Base-by-base conservation (phyloP, 164 flowering plant species). In the Platanus orientalis region DNA sequence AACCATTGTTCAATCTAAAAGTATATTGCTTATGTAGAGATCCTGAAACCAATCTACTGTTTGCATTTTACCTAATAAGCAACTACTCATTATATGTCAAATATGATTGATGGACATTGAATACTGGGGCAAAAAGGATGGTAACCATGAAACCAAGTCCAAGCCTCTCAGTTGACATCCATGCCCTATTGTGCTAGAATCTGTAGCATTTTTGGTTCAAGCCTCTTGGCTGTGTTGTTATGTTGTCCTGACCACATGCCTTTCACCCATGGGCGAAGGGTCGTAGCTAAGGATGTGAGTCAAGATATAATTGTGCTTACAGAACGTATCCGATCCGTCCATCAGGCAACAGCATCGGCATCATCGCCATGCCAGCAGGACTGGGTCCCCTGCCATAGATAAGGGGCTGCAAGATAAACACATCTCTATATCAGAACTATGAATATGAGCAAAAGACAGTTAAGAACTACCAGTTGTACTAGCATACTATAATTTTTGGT, bases 271-370 rank as follows among this genome's bases (percentile, higher is more conserved):
- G 42, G 42, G 39, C 1, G 44, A 40, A 21, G 17, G 42, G 42
- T 5, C 1, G 44, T 25, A 21, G 17, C 13, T 6, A 20, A 0
- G 10, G 26, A 19, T n/a, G 14, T 23, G 20, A 62, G 39, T 29
- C 4, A 9, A 34, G 13, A 29, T 12, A 7, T 14, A 4, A 9
- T 27, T 44, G 32, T 39, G 71, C 97, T 90, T 78, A 90, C 95
- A 90, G 57, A 57, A 90, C 95, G 77, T 90, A 90, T 75, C 92
- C 97, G 58, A 88, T 79, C 61, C 90, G 77, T 60, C 97, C 95
- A 74, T 88, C 95, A 55, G 97, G 95, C 11, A 90, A 70, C 61
- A 88, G 81, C 90, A 88, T 86, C 23, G 97, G 97, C 76, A 86
- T 83, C 97, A 90, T 90, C 45, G 89, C 79, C 97, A 90, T 81